phyloP scores from a whole-genome alignment of 208 protist genomes.

The Trypanosoma grayi region DNA sequence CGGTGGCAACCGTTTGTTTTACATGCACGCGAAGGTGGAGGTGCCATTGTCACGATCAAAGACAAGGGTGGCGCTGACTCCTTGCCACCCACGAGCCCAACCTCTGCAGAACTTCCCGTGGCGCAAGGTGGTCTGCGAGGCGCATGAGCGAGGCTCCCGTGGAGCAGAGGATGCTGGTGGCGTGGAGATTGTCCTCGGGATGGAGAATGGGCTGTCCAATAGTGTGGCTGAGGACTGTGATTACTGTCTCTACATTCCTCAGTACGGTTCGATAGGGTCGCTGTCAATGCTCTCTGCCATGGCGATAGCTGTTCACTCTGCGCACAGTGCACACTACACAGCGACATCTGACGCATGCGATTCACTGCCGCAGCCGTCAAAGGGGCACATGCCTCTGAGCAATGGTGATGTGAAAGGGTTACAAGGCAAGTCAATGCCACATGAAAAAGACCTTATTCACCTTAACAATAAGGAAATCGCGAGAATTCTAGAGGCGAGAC shows the following conservation, averaged over 20 bases:
- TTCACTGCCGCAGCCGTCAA: neutral
- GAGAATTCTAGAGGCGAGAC: slow-evolving; percentile 25
- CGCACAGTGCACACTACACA: slow-evolving; percentile 1
- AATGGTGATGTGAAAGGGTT: slow-evolving; percentile 11
- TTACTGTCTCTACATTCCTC: slow-evolving; percentile 68
- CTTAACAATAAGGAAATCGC: slow-evolving; percentile 47
- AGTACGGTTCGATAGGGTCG: slow-evolving; percentile 85
- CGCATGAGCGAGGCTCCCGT: neutral
- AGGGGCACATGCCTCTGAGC: slow-evolving; percentile 66
- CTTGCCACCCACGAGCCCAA: slow-evolving; percentile 46
- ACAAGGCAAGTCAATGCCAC: slow-evolving; percentile 23
- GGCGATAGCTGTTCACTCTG: slow-evolving; percentile 59
- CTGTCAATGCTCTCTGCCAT: slow-evolving; percentile 82
- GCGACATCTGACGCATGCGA: neutral
- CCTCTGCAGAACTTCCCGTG: slow-evolving; percentile 51
- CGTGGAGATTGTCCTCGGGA: slow-evolving; percentile 73
- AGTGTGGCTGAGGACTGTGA: slow-evolving; percentile 38
- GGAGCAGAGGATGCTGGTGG: neutral
- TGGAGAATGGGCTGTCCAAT: slow-evolving; percentile 79
- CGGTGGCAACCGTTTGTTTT: slow-evolving; percentile 70
- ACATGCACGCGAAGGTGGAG: slow-evolving; percentile 50
- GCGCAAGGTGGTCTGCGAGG: neutral
- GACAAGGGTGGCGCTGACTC: slow-evolving; percentile 60
- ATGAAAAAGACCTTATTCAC: slow-evolving; percentile 49
- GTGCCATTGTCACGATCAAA: slow-evolving; percentile 17